These are phyloP conservation scores for Aspergillus bertholletiae DNA, from an alignment of 495 filamentous ascomycete genomes.

Conservation along the genomic window DNA sequence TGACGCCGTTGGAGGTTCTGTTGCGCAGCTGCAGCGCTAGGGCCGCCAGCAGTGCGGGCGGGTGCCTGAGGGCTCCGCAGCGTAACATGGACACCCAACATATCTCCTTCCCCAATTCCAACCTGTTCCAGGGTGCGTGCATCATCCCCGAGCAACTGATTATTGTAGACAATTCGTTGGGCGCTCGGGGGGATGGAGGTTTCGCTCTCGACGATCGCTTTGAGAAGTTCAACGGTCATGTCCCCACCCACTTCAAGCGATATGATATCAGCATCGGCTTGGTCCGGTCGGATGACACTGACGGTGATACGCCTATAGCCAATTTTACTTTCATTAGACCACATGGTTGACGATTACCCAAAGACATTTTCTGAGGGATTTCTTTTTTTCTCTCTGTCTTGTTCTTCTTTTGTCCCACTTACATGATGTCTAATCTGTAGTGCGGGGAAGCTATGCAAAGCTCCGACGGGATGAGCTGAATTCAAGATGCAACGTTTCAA, in stretches of 20 bases:
- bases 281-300: conserved; percentile 69
- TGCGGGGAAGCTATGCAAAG: conserved; percentile 19
- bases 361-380: too few species aligned
- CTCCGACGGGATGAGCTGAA: neutral
- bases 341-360: neutral
- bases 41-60: conserved; percentile 14
- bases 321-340: neutral
- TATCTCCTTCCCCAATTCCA: conserved; percentile 84
- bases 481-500: neutral
- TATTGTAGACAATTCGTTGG: conserved; percentile 79
- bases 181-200: conserved; percentile 46
- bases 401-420: conserved; percentile 6
- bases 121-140: conserved; percentile 74
- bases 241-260: conserved; percentile 78
- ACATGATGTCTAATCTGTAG: conserved; percentile 15
- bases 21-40: conserved; percentile 30
- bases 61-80: conserved; percentile 20
- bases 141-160: conserved; percentile 72
- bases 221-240: conserved; percentile 83
- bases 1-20: conserved; percentile 39
- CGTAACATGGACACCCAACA: conserved; percentile 81
- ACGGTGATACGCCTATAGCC: conserved; percentile 75
- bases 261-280: conserved; percentile 73
- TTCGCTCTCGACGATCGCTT: conserved; percentile 73
- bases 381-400: neutral